phyloP scores from a whole-genome alignment of 2,329 filamentous ascomycete species.

The Sporothrix curviconia region DNA sequence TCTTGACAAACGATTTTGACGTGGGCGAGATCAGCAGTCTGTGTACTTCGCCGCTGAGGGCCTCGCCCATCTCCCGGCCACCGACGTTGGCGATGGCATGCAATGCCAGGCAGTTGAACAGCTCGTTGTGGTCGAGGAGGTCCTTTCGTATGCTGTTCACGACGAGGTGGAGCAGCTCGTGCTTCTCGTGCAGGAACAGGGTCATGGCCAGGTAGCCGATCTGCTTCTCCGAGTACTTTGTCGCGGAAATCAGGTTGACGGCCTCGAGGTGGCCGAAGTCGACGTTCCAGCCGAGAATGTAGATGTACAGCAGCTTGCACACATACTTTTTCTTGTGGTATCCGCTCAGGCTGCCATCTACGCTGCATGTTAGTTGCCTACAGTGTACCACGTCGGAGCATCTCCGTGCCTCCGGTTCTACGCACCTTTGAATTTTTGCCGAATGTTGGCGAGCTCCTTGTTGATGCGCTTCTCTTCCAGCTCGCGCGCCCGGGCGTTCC shows the following conservation, averaged over 20 bases:
- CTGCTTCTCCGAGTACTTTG: slow-evolving; percentile 98
- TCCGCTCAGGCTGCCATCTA: slow-evolving; percentile 81
- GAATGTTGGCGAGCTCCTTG: slow-evolving; percentile 97
- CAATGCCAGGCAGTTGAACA: slow-evolving; percentile 93
- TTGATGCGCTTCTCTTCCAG: slow-evolving; percentile 99
- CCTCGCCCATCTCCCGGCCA: slow-evolving; percentile 93
- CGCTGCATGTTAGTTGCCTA: slow-evolving; percentile 23
- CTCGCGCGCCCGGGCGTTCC: slow-evolving; percentile 90
- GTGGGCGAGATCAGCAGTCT: slow-evolving; percentile 83
- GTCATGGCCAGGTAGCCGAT: slow-evolving; percentile 98
- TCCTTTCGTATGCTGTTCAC: slow-evolving; percentile 99
- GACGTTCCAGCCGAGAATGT: slow-evolving; percentile 97
- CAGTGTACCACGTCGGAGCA: neutral
- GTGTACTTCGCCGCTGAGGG: slow-evolving; percentile 85
- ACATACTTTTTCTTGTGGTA: slow-evolving; percentile 99
- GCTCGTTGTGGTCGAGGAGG: slow-evolving; percentile 85
- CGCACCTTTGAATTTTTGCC: slow-evolving; percentile 90
- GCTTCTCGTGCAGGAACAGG: slow-evolving; percentile 91
- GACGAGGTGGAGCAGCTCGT: slow-evolving; percentile 90
- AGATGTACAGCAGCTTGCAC: slow-evolving; percentile 99
- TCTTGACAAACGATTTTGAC: slow-evolving; percentile 97
- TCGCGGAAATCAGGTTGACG: slow-evolving; percentile 93
- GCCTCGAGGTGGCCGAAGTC: slow-evolving; percentile 98
- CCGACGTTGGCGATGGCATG: slow-evolving; percentile 98
- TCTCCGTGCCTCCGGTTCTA: neutral